Evolutionary conservation across 192 early-diverging fungal species (phyloP).

Genomic region (Entrophospora sp.): DNA sequence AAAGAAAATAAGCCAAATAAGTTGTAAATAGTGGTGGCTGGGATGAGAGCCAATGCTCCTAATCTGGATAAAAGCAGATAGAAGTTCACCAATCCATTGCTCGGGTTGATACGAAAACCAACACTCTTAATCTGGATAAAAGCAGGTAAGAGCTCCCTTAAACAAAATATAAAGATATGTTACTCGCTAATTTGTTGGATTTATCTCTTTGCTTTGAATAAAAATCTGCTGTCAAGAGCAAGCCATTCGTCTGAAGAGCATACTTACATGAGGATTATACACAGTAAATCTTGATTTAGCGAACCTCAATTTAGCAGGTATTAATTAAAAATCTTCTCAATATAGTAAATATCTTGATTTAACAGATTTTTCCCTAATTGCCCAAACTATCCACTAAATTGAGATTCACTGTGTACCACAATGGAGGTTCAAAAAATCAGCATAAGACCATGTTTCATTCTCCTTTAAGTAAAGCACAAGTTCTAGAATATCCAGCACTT

Average conservation of each 20-base stretch:
- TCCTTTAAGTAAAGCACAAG: background rate
- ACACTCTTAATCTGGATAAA: constrained; percentile 1
- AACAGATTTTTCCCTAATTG: no score
- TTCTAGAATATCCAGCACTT: background rate
- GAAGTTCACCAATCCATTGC: background rate
- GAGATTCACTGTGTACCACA: no score
- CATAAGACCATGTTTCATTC: background rate
- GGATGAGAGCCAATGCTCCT: constrained; percentile 1
- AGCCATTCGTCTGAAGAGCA: background rate
- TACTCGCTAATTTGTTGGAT: background rate
- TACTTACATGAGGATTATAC: background rate
- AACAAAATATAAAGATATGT: background rate
- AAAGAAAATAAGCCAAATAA: background rate
- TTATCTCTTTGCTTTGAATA: background rate
- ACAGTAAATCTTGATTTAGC: no score
- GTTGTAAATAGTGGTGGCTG: background rate
- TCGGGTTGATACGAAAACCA: background rate
- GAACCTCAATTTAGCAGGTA: no score
- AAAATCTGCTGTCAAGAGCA: background rate
- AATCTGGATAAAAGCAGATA: background rate
- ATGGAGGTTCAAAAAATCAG: background rate
- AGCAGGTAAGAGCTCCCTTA: background rate
- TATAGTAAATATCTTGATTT: no score
- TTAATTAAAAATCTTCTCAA: no score
- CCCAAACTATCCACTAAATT: no score